Percentiles rank a stretch among this genome's conserved stretches.
These are phyloP conservation scores for Meira miltonrushii DNA, from an alignment of 1,284 basidiomycete genomes.

Conservation along the genomic window DNA sequence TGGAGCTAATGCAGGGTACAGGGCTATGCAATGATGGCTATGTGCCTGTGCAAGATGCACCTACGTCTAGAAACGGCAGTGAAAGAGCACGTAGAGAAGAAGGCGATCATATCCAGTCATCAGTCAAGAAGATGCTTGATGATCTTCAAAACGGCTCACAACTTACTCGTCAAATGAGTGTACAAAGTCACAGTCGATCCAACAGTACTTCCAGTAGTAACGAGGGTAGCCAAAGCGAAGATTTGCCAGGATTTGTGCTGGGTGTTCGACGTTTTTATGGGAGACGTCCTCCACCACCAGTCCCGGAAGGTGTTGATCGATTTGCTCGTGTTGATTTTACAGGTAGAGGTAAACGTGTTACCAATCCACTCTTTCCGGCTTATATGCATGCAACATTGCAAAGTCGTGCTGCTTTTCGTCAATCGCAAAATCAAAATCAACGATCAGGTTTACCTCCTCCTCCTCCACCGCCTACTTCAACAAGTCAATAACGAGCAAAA, in stretches of 20 bases:
- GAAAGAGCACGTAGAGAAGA: slow-evolving; percentile 1
- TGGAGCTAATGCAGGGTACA: slow-evolving; percentile 1
- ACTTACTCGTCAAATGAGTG: neutral
- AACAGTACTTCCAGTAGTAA: neutral
- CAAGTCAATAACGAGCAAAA: too few relatives aligned
- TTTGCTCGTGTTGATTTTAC: neutral
- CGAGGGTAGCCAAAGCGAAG: neutral
- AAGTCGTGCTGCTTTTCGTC: neutral
- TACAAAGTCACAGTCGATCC: neutral
- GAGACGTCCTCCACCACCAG: neutral
- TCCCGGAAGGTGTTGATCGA: neutral
- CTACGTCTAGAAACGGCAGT: neutral
- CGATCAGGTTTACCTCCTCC: too few relatives aligned
- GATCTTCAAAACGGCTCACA: neutral
- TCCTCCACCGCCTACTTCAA: too few relatives aligned
- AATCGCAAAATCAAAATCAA: too few relatives aligned
- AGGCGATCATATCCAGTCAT: neutral
- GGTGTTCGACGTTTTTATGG: neutral
- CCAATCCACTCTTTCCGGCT: slow-evolving; percentile 8
- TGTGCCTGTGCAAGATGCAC: neutral
- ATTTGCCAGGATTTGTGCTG: neutral
- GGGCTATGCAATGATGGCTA: neutral
- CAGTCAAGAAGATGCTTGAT: neutral
- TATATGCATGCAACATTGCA: neutral
- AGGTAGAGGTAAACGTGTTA: neutral